phyloP scores from a whole-genome alignment of 208 protist genomes.

The Wallacemonas rigidus region DNA sequence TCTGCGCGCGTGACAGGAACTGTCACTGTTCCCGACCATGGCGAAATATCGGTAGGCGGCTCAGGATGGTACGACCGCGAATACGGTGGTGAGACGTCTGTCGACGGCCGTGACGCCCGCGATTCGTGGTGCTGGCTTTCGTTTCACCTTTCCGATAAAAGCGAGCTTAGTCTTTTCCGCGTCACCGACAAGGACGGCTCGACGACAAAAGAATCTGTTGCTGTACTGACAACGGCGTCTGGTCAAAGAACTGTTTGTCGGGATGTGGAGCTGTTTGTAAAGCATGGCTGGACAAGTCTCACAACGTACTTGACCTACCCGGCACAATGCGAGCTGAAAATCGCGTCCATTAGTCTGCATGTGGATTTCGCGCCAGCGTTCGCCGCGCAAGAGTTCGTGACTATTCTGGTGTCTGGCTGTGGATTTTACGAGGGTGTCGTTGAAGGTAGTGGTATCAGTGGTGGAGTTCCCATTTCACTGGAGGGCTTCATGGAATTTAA shows the following conservation, averaged over 20 bases:
- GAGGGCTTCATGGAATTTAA: conserved; percentile 55
- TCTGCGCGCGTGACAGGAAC: conserved; percentile 37
- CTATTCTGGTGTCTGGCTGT: conserved; percentile 32
- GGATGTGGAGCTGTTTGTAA: conserved; percentile 32
- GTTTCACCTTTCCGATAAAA: conserved; percentile 30
- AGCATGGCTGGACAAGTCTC: conserved; percentile 51
- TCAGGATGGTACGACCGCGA: conserved; percentile 62
- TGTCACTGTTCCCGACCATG: conserved; percentile 27
- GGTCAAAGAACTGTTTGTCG: conserved; percentile 23
- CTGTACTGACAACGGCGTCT: conserved; percentile 24
- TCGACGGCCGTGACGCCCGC: conserved; percentile 22
- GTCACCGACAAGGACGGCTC: conserved; percentile 16
- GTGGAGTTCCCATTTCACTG: conserved; percentile 24
- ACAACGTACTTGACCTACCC: conserved; percentile 58
- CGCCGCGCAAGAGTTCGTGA: conserved; percentile 55
- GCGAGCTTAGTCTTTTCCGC: conserved; percentile 45
- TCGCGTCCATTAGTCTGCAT: conserved; percentile 32
- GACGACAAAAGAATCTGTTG: conserved; percentile 21
- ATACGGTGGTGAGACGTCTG: conserved; percentile 28
- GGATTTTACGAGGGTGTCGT: conserved; percentile 63
- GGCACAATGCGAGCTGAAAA: conserved; percentile 23
- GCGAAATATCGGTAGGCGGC: conserved; percentile 29
- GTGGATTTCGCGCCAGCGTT: conserved; percentile 35
- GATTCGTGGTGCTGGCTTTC: conserved; percentile 51
- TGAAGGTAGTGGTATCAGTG: conserved; percentile 25